Percentiles rank a stretch among this genome's conserved stretches.
phyloP scores from a whole-genome alignment of 352 stramenopile species.

The Peronospora tabacina region DNA sequence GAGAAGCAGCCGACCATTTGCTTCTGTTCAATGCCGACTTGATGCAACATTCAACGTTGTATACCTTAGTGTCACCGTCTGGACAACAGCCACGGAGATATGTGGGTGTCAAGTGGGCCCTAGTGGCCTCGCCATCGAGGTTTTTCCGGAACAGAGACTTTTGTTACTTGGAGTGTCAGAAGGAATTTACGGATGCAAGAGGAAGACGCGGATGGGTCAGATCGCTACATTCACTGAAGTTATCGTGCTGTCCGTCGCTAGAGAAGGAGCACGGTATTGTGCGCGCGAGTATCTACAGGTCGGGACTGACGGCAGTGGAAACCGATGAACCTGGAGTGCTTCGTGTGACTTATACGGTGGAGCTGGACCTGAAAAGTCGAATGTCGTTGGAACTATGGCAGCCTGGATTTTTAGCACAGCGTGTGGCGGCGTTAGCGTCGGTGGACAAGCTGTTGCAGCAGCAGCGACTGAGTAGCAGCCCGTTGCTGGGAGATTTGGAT shows the following conservation, averaged over 20 bases:
- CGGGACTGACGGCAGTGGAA: constrained; percentile 69
- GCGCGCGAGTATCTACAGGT: constrained; percentile 74
- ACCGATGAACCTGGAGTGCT: constrained; percentile 64
- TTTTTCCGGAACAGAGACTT: constrained; percentile 76
- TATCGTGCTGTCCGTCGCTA: constrained; percentile 47
- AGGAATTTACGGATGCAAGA: constrained; percentile 63
- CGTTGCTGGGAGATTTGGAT: constrained; percentile 71
- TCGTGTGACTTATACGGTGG: constrained; percentile 74
- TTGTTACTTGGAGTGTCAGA: constrained; percentile 81
- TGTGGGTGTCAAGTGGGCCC: constrained; percentile 77
- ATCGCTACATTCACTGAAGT: constrained; percentile 49
- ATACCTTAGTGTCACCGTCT: constrained; percentile 62
- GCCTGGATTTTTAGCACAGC: constrained; percentile 53
- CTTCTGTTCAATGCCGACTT: constrained; percentile 76
- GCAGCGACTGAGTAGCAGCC: constrained; percentile 69
- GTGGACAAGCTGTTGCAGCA: constrained; percentile 77
- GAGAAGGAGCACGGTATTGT: constrained; percentile 53
- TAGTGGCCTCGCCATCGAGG: constrained; percentile 59
- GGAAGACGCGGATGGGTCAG: constrained; percentile 53
- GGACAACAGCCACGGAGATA: constrained; percentile 64
- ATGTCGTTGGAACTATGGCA: constrained; percentile 62
- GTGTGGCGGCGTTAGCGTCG: constrained; percentile 53
- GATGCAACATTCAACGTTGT: constrained; percentile 61
- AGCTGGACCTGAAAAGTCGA: constrained; percentile 80
- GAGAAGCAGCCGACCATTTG: constrained; percentile 49